A percentile compares a stretch with the other conserved stretches of the same genome.
phyloP scores from a whole-genome alignment of 306 rosid species.

The Inga laurina region DNA sequence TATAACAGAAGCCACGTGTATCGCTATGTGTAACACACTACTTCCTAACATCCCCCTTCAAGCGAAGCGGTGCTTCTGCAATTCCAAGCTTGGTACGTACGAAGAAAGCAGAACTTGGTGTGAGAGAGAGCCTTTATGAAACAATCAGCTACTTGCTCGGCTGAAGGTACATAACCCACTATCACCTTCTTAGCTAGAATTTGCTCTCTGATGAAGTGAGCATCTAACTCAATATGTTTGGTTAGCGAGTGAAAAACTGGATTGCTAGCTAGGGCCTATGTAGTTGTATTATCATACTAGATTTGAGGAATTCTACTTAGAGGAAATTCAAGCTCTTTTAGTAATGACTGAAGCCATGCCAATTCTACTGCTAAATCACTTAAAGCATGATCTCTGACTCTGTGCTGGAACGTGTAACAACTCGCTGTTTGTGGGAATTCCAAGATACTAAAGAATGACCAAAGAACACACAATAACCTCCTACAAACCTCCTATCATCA shows the following conservation, averaged over 20 bases:
- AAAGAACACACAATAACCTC: background rate
- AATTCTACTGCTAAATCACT: too few relatives aligned
- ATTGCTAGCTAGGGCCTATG: background rate
- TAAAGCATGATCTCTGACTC: background rate
- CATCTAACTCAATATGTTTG: background rate
- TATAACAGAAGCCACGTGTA: too few relatives aligned
- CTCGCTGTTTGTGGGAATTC: too few relatives aligned
- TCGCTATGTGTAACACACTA: too few relatives aligned
- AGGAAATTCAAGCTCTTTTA: background rate
- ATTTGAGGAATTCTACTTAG: too few relatives aligned
- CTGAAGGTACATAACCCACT: background rate
- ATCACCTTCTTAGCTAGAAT: too few relatives aligned
- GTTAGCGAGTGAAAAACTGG: background rate
- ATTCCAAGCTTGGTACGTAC: background rate
- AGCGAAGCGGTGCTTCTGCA: background rate
- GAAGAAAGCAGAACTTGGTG: background rate
- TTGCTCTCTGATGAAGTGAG: background rate
- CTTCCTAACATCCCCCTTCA: background rate
- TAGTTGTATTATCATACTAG: too few relatives aligned
- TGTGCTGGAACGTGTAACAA: background rate
- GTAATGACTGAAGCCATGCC: background rate
- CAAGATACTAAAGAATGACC: background rate
- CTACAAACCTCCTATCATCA: too few relatives aligned
- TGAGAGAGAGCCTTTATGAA: background rate
- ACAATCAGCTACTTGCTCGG: background rate